Evolutionary conservation across 2,329 filamentous ascomycete species (phyloP).

Genomic region (Verticillium klebahnii): DNA sequence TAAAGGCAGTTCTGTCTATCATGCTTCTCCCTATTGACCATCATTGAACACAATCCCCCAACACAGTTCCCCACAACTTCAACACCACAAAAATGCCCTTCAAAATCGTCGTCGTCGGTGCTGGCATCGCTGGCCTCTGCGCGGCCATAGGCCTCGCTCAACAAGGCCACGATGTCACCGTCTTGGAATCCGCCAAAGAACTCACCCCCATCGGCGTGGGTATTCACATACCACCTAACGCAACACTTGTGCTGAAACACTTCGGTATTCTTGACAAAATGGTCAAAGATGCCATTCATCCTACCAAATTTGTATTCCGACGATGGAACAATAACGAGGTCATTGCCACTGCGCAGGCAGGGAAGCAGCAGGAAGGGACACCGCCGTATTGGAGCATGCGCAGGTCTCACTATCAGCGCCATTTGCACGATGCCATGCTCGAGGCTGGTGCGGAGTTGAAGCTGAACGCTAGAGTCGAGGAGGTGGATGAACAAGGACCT

Average conservation of each 20-base stretch:
- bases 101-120: neutral
- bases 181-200: neutral
- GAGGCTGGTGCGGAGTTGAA: neutral
- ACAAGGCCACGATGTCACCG: neutral
- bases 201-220: neutral
- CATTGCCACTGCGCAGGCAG: neutral
- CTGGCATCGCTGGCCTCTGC: neutral
- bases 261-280: neutral
- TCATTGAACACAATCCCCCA: too few species aligned
- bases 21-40: too few species aligned
- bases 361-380: neutral
- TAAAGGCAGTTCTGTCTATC: too few species aligned
- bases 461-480: neutral
- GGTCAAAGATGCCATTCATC: neutral
- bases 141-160: neutral
- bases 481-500: neutral
- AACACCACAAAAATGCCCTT: neutral
- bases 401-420: neutral
- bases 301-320: neutral
- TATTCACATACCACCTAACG: neutral
- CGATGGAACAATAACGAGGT: neutral
- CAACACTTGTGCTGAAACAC: neutral
- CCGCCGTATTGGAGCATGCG: constrained; percentile 1
- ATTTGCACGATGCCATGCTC: neutral
- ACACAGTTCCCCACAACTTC: neutral